A percentile compares a stretch with the other conserved stretches of the same genome.
Evolutionary conservation across 352 stramenopile species (phyloP).

Genomic region (Thalassiosira exigua): DNA sequence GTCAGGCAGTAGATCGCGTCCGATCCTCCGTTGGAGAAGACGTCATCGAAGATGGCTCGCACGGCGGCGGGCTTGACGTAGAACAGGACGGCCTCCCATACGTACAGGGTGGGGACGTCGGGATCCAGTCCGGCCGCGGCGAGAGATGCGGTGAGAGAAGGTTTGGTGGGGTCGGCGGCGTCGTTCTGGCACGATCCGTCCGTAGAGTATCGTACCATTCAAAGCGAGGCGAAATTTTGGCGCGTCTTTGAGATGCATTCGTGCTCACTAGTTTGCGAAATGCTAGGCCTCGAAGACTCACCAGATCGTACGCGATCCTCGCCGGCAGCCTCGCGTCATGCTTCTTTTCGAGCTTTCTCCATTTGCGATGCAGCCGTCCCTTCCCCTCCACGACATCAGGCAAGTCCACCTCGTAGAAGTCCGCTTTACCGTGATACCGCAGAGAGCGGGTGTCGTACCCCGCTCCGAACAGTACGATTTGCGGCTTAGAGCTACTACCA

Average conservation of each 20-base stretch:
- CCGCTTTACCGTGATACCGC: constrained; percentile 41
- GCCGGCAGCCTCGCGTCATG: neutral
- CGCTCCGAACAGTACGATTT: constrained; percentile 51
- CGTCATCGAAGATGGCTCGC: constrained; percentile 34
- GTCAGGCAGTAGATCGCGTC: constrained; percentile 43
- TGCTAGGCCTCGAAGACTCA: no score
- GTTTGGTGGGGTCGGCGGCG: constrained; percentile 11
- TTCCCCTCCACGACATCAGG: constrained; percentile 61
- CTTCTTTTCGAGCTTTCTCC: constrained; percentile 18
- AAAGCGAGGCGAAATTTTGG: no score
- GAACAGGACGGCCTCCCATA: constrained; percentile 61
- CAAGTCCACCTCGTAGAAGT: constrained; percentile 65
- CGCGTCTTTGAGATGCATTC: no score
- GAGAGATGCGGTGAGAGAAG: constrained; percentile 35
- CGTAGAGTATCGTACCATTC: no score
- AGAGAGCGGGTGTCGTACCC: constrained; percentile 60
- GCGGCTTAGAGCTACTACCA: constrained; percentile 19
- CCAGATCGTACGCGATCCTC: constrained; percentile 48
- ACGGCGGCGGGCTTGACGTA: constrained; percentile 58
- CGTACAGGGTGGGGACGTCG: constrained; percentile 46
- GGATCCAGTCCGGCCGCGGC: constrained; percentile 23
- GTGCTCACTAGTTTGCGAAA: no score
- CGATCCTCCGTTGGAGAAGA: constrained; percentile 36
- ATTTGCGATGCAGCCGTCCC: constrained; percentile 41
- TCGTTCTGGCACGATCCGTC: no score